Evolutionary conservation across 345 rosid genomes (phyloP).

Genomic region (Boechera divaricarpa): DNA sequence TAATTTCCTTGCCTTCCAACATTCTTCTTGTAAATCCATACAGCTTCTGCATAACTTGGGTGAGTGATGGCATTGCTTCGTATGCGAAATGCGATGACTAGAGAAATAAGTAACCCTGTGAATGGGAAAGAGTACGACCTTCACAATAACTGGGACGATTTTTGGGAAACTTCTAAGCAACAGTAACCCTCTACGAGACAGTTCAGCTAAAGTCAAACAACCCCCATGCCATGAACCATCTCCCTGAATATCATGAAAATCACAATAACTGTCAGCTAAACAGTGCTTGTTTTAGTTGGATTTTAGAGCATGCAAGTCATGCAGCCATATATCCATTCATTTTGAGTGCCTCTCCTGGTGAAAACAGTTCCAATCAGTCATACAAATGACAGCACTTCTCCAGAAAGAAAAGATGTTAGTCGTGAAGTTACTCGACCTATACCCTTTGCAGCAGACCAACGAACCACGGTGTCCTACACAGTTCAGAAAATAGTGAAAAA

Average conservation of each 20-base stretch:
- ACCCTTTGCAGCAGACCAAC: slow-evolving; percentile 99
- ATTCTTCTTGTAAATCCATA: slow-evolving; percentile 2
- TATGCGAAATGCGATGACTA: slow-evolving; percentile 2
- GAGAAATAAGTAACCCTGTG: slow-evolving; percentile 21
- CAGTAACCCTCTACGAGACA: slow-evolving; percentile 32
- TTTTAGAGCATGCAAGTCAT: slow-evolving; percentile 4
- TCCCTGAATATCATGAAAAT: no score
- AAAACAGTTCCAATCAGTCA: slow-evolving; percentile 66
- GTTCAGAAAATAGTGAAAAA: slow-evolving; percentile 18
- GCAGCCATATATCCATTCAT: slow-evolving; percentile 19
- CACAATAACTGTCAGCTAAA: slow-evolving; percentile 9
- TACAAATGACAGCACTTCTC: slow-evolving; percentile 84
- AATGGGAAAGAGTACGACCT: slow-evolving; percentile 55
- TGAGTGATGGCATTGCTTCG: slow-evolving; percentile 11
- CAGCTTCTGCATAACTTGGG: slow-evolving; percentile 6
- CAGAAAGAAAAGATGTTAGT: slow-evolving; percentile 76
- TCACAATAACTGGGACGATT: slow-evolving; percentile 82
- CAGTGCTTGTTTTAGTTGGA: slow-evolving; percentile 16
- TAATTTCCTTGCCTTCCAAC: no score
- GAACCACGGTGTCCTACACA: slow-evolving; percentile 89
- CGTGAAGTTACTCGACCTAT: slow-evolving; percentile 85
- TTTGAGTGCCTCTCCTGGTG: slow-evolving; percentile 76
- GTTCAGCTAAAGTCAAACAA: no score
- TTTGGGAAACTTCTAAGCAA: slow-evolving; percentile 84
- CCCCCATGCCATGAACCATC: no score